These are phyloP conservation scores for Potentilla sterilis DNA, from an alignment of 306 rosid species.

Conservation along the genomic window DNA sequence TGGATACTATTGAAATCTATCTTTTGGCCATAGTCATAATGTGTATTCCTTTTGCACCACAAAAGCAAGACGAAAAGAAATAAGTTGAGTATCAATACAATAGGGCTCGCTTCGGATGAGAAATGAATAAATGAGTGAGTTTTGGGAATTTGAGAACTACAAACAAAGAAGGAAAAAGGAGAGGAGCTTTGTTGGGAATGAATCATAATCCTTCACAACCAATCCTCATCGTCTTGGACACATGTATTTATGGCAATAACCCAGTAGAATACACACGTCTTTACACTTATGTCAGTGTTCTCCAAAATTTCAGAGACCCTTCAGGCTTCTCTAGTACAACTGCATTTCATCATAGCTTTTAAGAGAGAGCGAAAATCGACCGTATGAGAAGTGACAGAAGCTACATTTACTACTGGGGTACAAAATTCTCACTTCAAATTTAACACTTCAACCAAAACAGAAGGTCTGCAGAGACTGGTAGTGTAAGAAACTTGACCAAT, in stretches of 20 bases:
- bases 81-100: not conserved
- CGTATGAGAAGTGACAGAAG: not conserved
- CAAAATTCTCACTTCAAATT: not conserved
- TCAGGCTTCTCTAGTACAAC: not conserved
- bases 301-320: not conserved
- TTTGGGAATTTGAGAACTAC: not conserved
- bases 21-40: no score
- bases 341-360: not conserved
- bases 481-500: not conserved
- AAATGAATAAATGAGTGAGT: not conserved
- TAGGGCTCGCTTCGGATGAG: not conserved
- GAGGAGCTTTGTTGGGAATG: not conserved
- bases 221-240: not conserved
- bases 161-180: not conserved
- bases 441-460: not conserved
- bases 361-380: not conserved
- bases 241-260: not conserved
- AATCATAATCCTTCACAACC: not conserved
- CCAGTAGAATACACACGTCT: not conserved
- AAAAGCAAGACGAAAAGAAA: not conserved
- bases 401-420: not conserved
- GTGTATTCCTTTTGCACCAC: not conserved
- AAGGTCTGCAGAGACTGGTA: not conserved
- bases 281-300: not conserved
- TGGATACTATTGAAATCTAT: no score